Conservation (phyloP, 257 asterid genomes). For the Scutellaria galericulata region DNA sequence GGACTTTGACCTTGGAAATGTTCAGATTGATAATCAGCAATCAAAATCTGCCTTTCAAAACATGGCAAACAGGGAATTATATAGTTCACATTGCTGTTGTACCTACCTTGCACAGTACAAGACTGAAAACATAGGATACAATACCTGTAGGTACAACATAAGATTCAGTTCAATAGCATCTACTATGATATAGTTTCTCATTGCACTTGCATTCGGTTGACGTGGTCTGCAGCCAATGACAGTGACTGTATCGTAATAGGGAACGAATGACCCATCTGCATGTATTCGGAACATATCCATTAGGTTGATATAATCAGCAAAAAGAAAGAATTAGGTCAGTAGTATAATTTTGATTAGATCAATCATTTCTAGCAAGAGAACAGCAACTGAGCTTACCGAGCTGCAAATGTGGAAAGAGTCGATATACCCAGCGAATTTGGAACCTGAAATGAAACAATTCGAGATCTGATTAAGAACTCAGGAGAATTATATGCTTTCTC, state of each 20-base stretch:
- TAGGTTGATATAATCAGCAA: constrained; percentile 18
- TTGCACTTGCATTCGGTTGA: constrained; percentile 57
- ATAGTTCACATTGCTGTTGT: not conserved
- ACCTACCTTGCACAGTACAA: constrained; percentile 26
- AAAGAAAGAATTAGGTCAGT: not conserved
- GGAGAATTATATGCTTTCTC: constrained; percentile 2
- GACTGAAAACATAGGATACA: not conserved
- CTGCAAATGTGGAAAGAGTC: constrained; percentile 85
- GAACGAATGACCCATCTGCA: constrained; percentile 88
- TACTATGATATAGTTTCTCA: constrained; percentile 29
- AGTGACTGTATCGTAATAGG: constrained; percentile 80
- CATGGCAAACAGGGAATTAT: not conserved
- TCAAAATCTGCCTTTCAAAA: constrained; percentile 25
- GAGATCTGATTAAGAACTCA: constrained; percentile 24
- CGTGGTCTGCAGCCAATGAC: constrained; percentile 83
- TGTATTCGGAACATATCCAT: constrained; percentile 25
- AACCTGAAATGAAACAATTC: constrained; percentile 56
- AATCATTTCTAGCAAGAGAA: constrained; percentile 3
- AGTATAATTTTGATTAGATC: not conserved
- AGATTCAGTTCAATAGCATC: constrained; percentile 27
- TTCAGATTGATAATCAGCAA: constrained; percentile 25
- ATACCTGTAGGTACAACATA: constrained; percentile 38
- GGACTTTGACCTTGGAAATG: constrained; percentile 2
- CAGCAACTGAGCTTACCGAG: constrained; percentile 61
- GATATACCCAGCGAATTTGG: constrained; percentile 93